Evolutionary conservation across 2,329 filamentous ascomycete genomes (phyloP), one percentile per base, ranked within the genome.

Genomic region (Penicillium sp.): DNA sequence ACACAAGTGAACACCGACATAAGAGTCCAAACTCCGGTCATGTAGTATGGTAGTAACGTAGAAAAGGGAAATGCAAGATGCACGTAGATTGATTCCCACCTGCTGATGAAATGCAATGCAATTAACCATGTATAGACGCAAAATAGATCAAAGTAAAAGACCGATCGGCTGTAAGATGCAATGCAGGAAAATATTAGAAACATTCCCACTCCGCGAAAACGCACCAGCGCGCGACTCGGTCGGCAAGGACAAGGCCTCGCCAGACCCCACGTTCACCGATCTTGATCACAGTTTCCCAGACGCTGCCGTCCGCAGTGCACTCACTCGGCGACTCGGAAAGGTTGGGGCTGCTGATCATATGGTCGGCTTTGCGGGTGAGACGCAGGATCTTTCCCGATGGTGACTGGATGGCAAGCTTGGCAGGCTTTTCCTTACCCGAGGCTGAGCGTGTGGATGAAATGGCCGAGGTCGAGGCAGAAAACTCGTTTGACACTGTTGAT

Each of bases 321-420:
- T 81, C 79, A 7, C 72, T 74, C 17, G 72, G 63, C 7, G 75
- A 74, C 51, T 77, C 75, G n/a, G 67, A 67, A 29, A 67, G 66
- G 46, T 63, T 71, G 17, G 69, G 74, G 7, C 70, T 67, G 44
- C 75, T 70, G 55, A 78, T 71, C 73, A 80, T 78, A 59, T 82
- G 79, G 47, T 83, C 81, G 7, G 78, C 76, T 65, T 82, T 83
- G 29, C 81, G 77, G 30, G 75, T 82, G 35, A 83, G 83, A 57
- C 95, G 85, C 62, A 98, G 86, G 69, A 99, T 98, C 81, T 98
- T 98, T 64, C 96, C 95, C 31, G 90, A 91, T 0, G 95, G 95
- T 6, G 91, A 92, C 78, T 99, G 95, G 60, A 99, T 94, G 0
- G 95, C 95, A 58, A 99, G 79, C 78, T 99, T 99, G 5, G 95